phyloP scores from a whole-genome alignment of 805 yeast species.

The Cyberlindnera euphorbiiphila region DNA sequence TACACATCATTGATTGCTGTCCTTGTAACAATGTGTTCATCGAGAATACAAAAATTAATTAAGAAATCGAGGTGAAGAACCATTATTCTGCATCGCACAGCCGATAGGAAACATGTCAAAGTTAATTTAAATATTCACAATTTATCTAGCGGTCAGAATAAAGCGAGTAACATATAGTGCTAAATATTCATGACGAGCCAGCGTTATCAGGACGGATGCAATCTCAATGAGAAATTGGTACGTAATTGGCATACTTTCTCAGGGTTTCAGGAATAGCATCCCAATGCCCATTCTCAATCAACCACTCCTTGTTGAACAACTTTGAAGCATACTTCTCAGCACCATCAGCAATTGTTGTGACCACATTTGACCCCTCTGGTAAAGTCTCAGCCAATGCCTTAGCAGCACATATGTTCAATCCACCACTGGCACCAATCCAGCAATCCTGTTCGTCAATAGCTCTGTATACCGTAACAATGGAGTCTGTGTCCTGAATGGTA shows the following conservation, averaged over 20 bases:
- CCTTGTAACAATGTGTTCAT: too few relatives aligned
- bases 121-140: too few relatives aligned
- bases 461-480: conserved; percentile 16
- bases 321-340: conserved; percentile 25
- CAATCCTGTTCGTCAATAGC: conserved; percentile 21
- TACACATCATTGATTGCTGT: too few relatives aligned
- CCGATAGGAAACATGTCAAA: too few relatives aligned
- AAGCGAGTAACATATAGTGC: too few relatives aligned
- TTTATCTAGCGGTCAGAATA: too few relatives aligned
- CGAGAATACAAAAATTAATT: too few relatives aligned
- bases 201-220: too few relatives aligned
- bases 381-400: conserved; percentile 19
- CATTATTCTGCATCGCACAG: too few relatives aligned
- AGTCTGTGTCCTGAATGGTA: conserved; percentile 20
- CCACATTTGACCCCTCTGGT: conserved; percentile 26
- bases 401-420: conserved; percentile 25
- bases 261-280: conserved; percentile 19
- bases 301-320: conserved; percentile 21
- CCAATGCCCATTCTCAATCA: conserved; percentile 24
- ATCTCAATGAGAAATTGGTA: background rate
- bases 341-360: conserved; percentile 26
- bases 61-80: too few relatives aligned
- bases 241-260: conserved; percentile 20
- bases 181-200: too few relatives aligned
- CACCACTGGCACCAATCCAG: conserved; percentile 26